Percentiles rank a stretch among this genome's conserved stretches.
Conservation (phyloP, 352 stramenopile species). For the Globisporangium ultimum region DNA sequence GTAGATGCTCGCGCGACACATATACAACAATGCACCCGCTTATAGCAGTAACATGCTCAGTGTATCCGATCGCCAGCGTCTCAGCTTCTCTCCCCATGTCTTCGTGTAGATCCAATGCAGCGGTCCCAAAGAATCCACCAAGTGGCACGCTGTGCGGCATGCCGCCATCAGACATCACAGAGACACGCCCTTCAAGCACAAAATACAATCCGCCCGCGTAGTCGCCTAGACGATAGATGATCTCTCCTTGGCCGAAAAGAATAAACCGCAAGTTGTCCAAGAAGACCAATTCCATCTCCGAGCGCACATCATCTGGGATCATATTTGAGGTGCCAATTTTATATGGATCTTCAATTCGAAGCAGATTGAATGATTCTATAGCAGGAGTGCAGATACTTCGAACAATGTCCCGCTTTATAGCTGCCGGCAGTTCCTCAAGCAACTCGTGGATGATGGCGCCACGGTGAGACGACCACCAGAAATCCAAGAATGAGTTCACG, state of each 20-base stretch:
- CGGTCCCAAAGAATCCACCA: slow-evolving; percentile 47
- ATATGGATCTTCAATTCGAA: slow-evolving; percentile 21
- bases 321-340: neutral
- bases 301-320: slow-evolving; percentile 4
- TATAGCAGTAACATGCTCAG: slow-evolving; percentile 38
- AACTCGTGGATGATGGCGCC: slow-evolving; percentile 61
- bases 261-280: slow-evolving; percentile 57
- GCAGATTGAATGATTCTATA: slow-evolving; percentile 36
- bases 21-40: slow-evolving; percentile 57
- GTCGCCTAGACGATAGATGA: slow-evolving; percentile 53
- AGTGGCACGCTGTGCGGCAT: slow-evolving; percentile 28
- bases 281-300: slow-evolving; percentile 42
- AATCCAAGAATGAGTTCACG: slow-evolving; percentile 67
- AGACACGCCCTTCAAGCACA: slow-evolving; percentile 44
- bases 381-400: slow-evolving; percentile 51
- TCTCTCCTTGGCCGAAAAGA: slow-evolving; percentile 54
- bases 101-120: slow-evolving; percentile 22
- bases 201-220: slow-evolving; percentile 51
- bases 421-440: slow-evolving; percentile 43
- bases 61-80: slow-evolving; percentile 19
- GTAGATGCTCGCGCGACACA: slow-evolving; percentile 38
- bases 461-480: slow-evolving; percentile 64
- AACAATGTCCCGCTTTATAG: slow-evolving; percentile 56
- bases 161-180: slow-evolving; percentile 20
- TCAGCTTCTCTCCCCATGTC: neutral